These are phyloP conservation scores for Microsporum canis DNA, from an alignment of 2,329 filamentous ascomycete genomes.

Conservation along the genomic window DNA sequence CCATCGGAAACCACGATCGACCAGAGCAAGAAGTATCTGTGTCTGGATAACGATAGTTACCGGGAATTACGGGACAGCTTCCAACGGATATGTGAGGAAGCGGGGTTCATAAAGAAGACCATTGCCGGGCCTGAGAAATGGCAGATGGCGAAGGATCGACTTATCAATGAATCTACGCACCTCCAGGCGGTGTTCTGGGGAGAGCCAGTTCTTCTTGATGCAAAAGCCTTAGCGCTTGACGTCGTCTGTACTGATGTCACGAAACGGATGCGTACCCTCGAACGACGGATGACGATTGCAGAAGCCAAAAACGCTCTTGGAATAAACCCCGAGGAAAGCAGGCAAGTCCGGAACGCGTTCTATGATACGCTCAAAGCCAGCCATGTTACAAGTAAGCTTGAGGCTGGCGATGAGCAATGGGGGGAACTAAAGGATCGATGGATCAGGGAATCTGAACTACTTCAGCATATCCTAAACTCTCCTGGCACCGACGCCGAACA, in stretches of 20 bases:
- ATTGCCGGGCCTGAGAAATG: conserved; percentile 60
- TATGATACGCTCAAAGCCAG: conserved; percentile 54
- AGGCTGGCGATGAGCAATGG: conserved; percentile 62
- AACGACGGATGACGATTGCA: conserved; percentile 57
- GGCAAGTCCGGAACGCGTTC: conserved; percentile 55
- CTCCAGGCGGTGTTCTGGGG: conserved; percentile 52
- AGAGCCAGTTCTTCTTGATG: conserved; percentile 47
- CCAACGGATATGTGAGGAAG: conserved; percentile 56
- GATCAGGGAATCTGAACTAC: conserved; percentile 47
- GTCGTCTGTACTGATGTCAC: conserved; percentile 72
- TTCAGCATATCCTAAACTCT: conserved; percentile 45
- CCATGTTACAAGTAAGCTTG: conserved; percentile 61
- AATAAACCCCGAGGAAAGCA: conserved; percentile 56
- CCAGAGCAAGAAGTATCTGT: conserved; percentile 60
- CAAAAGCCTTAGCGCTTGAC: conserved; percentile 60
- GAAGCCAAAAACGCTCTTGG: conserved; percentile 63
- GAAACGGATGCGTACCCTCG: conserved; percentile 59
- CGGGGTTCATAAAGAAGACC: conserved; percentile 63
- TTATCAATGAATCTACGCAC: conserved; percentile 54
- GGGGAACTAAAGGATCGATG: conserved; percentile 56
- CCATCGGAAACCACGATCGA: conserved; percentile 74
- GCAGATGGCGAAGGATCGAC: conserved; percentile 56
- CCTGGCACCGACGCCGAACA: conserved; percentile 44
- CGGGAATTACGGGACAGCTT: conserved; percentile 55
- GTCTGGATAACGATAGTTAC: conserved; percentile 54